Evolutionary conservation across 2,329 filamentous ascomycete genomes (phyloP).

Genomic region (Fusarium musae): DNA sequence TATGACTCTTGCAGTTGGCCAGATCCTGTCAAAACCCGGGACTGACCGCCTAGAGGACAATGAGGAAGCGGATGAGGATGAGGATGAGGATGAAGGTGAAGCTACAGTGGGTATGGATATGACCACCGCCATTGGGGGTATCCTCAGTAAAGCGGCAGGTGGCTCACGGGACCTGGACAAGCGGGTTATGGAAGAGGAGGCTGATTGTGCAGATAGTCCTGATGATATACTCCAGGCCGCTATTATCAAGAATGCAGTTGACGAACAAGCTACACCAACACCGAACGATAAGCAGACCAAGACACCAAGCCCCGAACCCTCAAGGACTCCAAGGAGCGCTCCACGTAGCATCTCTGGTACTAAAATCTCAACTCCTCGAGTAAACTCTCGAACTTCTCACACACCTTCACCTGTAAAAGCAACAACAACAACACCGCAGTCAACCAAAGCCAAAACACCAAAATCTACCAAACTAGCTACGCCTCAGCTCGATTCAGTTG

Average conservation of each 20-base stretch:
- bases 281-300: slow-evolving; percentile 41
- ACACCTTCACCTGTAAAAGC: slow-evolving; percentile 44
- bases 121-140: slow-evolving; percentile 71
- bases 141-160: slow-evolving; percentile 58
- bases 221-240: slow-evolving; percentile 51
- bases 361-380: slow-evolving; percentile 56
- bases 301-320: slow-evolving; percentile 65
- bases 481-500: slow-evolving; percentile 31
- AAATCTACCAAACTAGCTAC: slow-evolving; percentile 41
- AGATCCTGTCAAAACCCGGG: slow-evolving; percentile 58
- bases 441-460: slow-evolving; percentile 39
- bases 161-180: slow-evolving; percentile 57
- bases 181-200: slow-evolving; percentile 69
- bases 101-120: slow-evolving; percentile 71
- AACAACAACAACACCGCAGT: slow-evolving; percentile 35
- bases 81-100: slow-evolving; percentile 44
- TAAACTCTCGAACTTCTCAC: slow-evolving; percentile 29
- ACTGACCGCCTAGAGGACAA: slow-evolving; percentile 48
- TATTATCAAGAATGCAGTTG: slow-evolving; percentile 36
- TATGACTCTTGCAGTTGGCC: slow-evolving; percentile 68
- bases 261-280: slow-evolving; percentile 39
- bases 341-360: slow-evolving; percentile 59
- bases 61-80: slow-evolving; percentile 49
- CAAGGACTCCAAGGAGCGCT: slow-evolving; percentile 62
- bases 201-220: slow-evolving; percentile 59